phyloP scores from a whole-genome alignment of 768 basidiomycete genomes.

The Guyanaporus albipodus region DNA sequence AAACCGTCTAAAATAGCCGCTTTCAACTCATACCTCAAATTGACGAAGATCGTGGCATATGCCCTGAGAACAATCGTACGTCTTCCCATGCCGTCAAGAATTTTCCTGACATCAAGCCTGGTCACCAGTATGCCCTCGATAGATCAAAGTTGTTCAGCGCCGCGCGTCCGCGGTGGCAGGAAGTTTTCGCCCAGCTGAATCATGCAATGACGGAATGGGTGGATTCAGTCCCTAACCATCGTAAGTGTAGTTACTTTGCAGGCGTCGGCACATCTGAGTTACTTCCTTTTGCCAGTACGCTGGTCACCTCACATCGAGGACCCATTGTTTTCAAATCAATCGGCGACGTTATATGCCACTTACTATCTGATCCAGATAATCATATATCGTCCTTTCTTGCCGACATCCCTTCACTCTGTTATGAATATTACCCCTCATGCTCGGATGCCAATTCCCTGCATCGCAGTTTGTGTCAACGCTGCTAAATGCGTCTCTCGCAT shows the following conservation, averaged over 20 bases:
- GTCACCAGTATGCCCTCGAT: conserved; percentile 67
- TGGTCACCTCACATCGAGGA: conserved; percentile 56
- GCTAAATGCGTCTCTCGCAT: conserved; percentile 60
- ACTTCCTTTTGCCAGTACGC: conserved; percentile 38
- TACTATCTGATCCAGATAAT: conserved; percentile 65
- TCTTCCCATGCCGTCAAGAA: conserved; percentile 5
- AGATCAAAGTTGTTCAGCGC: conserved; percentile 54
- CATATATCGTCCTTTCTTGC: conserved; percentile 68
- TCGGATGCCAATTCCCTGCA: conserved; percentile 44
- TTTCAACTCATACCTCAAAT: conserved; percentile 62
- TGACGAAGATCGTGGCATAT: conserved; percentile 68
- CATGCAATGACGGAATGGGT: conserved; percentile 70
- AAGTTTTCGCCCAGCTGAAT: conserved; percentile 64
- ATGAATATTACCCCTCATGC: conserved; percentile 22
- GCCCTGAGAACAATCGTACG: conserved; percentile 65
- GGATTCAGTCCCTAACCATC: conserved; percentile 61
- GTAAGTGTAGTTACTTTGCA: conserved; percentile 37
- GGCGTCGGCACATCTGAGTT: background rate
- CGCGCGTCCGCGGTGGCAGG: conserved; percentile 50
- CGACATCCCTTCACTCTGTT: conserved; percentile 32
- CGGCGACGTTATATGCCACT: conserved; percentile 50
- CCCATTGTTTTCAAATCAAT: conserved; percentile 48
- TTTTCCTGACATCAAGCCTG: conserved; percentile 3
- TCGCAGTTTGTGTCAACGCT: conserved; percentile 57
- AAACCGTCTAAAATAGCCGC: conserved; percentile 54